A percentile compares a stretch with the other conserved stretches of the same genome.
Conservation (phyloP, 139 green algal genomes). For the Chlorella sp. region DNA sequence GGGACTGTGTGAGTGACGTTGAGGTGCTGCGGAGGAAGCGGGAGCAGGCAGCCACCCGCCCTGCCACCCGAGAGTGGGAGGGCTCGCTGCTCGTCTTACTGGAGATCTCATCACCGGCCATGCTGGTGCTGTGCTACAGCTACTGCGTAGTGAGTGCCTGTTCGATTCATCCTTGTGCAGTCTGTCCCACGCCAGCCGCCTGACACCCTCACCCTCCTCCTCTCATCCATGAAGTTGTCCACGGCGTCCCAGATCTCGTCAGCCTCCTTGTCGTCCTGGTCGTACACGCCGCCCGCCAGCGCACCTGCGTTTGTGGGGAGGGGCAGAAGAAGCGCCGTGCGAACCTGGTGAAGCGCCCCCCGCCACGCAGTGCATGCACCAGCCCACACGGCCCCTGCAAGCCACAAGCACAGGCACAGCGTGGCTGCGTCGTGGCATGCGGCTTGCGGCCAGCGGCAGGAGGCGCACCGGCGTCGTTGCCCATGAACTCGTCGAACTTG, state of each 20-base stretch:
- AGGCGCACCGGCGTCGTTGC: slow-evolving; percentile 86
- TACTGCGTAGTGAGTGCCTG: neutral
- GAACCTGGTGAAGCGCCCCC: too few species aligned
- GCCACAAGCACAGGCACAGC: too few species aligned
- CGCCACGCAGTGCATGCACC: too few species aligned
- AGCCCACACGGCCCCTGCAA: too few species aligned
- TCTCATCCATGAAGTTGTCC: slow-evolving; percentile 88
- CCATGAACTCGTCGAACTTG: slow-evolving; percentile 97
- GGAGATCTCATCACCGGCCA: neutral
- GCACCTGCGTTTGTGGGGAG: too few species aligned
- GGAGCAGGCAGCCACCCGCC: too few species aligned
- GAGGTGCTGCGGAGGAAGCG: too few species aligned
- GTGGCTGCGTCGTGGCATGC: too few species aligned
- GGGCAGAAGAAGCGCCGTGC: too few species aligned
- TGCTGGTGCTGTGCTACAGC: neutral
- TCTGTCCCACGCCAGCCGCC: neutral
- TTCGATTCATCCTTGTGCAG: neutral
- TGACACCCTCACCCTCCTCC: slow-evolving; percentile 61
- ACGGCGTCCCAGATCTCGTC: slow-evolving; percentile 93
- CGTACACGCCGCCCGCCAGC: slow-evolving; percentile 17
- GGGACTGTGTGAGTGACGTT: too few species aligned
- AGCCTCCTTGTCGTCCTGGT: slow-evolving; percentile 66
- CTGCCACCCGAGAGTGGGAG: too few species aligned
- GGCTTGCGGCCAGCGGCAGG: too few species aligned
- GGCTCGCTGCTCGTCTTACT: neutral